These are phyloP conservation scores for Clonostachys byssicola DNA, from an alignment of 2,329 filamentous ascomycete genomes.

Conservation along the genomic window DNA sequence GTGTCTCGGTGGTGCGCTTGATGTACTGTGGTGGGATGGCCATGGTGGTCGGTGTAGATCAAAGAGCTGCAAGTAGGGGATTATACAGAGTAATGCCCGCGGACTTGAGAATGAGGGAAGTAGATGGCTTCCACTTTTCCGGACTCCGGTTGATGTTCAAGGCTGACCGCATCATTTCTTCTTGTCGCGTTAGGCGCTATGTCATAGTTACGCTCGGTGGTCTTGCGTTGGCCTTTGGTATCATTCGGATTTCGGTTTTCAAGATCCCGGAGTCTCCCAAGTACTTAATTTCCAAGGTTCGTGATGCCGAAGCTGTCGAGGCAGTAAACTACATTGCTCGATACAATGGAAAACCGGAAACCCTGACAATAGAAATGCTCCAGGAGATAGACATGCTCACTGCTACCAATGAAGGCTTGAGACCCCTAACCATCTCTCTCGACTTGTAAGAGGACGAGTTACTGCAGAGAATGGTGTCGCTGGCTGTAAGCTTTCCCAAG, in stretches of 20 bases:
- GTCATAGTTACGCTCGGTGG: constrained; percentile 32
- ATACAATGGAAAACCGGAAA: constrained; percentile 22
- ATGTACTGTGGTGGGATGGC: too few relatives aligned
- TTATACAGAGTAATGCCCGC: too few relatives aligned
- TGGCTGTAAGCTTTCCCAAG: too few relatives aligned
- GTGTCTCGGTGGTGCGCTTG: too few relatives aligned
- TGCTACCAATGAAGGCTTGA: background rate
- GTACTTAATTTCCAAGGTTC: constrained; percentile 32
- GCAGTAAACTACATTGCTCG: constrained; percentile 37
- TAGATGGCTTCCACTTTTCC: background rate
- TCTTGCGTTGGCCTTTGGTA: constrained; percentile 28
- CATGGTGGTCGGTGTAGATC: too few relatives aligned
- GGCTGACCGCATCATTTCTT: background rate
- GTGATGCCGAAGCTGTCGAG: constrained; percentile 38
- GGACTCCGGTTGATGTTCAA: background rate
- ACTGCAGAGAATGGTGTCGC: too few relatives aligned
- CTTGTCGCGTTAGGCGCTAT: constrained; percentile 21
- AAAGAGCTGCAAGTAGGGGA: too few relatives aligned
- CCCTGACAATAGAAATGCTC: constrained; percentile 24
- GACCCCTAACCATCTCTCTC: too few relatives aligned
- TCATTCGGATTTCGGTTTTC: constrained; percentile 34
- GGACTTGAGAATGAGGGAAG: too few relatives aligned
- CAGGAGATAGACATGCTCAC: constrained; percentile 10
- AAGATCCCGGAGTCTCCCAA: constrained; percentile 36
- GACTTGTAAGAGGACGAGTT: too few relatives aligned